phyloP scores from a whole-genome alignment of 2,329 filamentous ascomycete species.

The Cyclaneusma minus region DNA sequence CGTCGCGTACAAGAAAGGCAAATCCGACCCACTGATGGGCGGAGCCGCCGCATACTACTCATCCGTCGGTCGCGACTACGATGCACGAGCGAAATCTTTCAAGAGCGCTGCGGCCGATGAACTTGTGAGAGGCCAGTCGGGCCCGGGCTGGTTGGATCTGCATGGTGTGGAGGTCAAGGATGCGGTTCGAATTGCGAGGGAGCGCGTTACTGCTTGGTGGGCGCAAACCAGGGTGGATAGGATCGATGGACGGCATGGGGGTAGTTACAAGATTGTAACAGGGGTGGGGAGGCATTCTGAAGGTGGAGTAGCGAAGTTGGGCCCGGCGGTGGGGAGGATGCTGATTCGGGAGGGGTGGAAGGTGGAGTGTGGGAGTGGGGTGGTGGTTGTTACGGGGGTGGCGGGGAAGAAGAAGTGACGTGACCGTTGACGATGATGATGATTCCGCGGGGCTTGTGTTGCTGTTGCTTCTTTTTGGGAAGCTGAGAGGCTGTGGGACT shows the following conservation, averaged over 20 bases:
- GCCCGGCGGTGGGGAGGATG: conserved; percentile 64
- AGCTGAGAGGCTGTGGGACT: too few species aligned
- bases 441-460: too few species aligned
- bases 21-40: conserved; percentile 58
- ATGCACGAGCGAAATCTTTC: conserved; percentile 39
- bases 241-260: conserved; percentile 28
- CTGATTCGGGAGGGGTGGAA: conserved; percentile 73
- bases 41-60: conserved; percentile 66
- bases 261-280: conserved; percentile 59
- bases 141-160: conserved; percentile 48
- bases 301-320: conserved; percentile 59
- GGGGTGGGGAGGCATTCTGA: conserved; percentile 67
- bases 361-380: conserved; percentile 55
- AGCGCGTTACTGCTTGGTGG: conserved; percentile 64
- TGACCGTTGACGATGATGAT: too few species aligned
- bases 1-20: conserved; percentile 40
- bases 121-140: conserved; percentile 53
- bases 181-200: conserved; percentile 61
- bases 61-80: conserved; percentile 50
- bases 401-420: conserved; percentile 14
- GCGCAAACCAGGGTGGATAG: conserved; percentile 48
- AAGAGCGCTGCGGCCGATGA: conserved; percentile 53
- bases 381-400: conserved; percentile 52
- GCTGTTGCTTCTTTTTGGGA: too few species aligned
- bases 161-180: conserved; percentile 74